Percentiles rank a stretch among this genome's conserved stretches.
These are phyloP conservation scores for Oryza meyeriana DNA, from an alignment of 176 grass and related monocot species.

Conservation along the genomic window DNA sequence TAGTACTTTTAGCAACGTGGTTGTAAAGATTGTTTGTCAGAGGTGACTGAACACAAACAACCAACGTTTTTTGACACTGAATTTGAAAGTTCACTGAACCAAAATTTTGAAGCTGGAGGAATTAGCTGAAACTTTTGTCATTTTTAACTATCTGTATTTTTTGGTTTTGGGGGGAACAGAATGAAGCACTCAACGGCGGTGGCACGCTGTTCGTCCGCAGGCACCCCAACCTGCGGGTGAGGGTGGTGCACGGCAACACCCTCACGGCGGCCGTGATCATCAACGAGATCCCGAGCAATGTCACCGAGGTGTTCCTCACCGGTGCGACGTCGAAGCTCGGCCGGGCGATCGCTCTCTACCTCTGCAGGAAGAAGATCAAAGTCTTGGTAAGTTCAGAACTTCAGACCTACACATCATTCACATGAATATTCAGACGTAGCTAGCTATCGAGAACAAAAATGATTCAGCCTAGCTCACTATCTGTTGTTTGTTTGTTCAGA, in stretches of 20 bases:
- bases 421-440: no score
- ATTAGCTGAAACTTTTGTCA: background rate
- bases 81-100: no score
- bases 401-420: no score
- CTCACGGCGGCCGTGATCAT: conserved; percentile 94
- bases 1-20: background rate
- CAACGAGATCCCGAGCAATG: conserved; percentile 61
- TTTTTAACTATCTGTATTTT: background rate
- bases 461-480: background rate
- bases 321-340: conserved; percentile 95
- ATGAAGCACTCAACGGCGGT: conserved; percentile 83
- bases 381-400: conserved; percentile 42
- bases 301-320: conserved; percentile 80
- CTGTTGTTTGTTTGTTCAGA: conserved; percentile 32
- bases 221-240: conserved; percentile 63
- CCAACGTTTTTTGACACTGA: no score
- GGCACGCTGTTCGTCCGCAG: conserved; percentile 74
- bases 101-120: no score
- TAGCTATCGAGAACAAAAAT: background rate
- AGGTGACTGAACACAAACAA: background rate
- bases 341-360: conserved; percentile 81
- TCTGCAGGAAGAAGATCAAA: conserved; percentile 70
- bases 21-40: background rate
- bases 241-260: conserved; percentile 95
- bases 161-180: conserved; percentile 22